Evolutionary conservation across 2,329 filamentous ascomycete species (phyloP).

Genomic region (Fusarium sp.): DNA sequence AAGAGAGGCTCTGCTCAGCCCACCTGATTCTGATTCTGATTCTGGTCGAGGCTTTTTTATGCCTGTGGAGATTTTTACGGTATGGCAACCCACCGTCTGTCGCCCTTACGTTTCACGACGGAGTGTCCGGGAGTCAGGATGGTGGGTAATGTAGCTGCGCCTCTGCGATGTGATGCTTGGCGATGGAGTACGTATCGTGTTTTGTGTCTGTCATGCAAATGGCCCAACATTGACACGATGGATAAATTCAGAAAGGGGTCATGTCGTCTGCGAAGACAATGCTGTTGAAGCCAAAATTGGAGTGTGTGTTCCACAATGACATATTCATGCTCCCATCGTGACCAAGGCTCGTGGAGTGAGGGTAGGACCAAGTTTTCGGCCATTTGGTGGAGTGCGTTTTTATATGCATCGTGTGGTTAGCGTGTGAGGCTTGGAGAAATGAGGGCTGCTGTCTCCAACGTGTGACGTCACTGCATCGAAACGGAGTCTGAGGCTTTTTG

Average conservation of each 20-base stretch:
- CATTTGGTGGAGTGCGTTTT: neutral
- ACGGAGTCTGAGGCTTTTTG: neutral
- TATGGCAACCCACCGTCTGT: neutral
- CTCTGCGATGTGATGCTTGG: neutral
- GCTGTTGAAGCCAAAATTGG: neutral
- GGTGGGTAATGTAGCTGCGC: neutral
- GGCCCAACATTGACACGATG: neutral
- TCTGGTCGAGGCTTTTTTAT: neutral
- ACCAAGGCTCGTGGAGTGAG: neutral
- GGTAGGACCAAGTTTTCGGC: neutral
- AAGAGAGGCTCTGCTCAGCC: neutral
- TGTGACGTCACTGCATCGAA: neutral
- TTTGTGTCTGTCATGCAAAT: neutral
- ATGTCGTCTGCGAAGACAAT: neutral
- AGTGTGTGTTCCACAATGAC: neutral
- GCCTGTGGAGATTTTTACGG: neutral
- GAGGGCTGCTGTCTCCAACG: neutral
- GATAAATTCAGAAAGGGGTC: neutral
- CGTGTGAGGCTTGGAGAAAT: neutral
- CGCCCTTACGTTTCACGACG: constrained; percentile 2
- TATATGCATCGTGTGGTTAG: neutral
- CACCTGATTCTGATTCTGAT: neutral
- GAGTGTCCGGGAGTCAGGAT: neutral
- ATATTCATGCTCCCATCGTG: neutral
- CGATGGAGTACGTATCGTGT: neutral